Conservation (phyloP, 2,329 filamentous ascomycete genomes). For the Fusarium sp. region DNA sequence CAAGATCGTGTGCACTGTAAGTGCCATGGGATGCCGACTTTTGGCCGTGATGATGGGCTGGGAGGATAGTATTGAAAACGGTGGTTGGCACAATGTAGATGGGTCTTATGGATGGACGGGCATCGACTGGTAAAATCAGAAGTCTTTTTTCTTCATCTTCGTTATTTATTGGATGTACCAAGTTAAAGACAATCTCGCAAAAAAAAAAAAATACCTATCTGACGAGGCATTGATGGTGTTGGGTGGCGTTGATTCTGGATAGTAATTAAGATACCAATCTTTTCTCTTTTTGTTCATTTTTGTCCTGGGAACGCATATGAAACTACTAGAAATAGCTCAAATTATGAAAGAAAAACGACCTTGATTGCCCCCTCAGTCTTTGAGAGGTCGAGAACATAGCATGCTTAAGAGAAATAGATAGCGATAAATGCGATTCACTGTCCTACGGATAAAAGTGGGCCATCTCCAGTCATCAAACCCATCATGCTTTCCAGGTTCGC, state of each 20-base stretch:
- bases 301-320: not conserved
- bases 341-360: not conserved
- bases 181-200: slow-evolving; percentile 7
- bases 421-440: not conserved
- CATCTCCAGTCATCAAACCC: not conserved
- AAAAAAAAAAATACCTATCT: slow-evolving; percentile 22
- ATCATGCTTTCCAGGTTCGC: slow-evolving; percentile 17
- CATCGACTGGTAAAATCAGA: slow-evolving; percentile 54
- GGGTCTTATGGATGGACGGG: slow-evolving; percentile 75
- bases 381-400: too few species aligned
- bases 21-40: slow-evolving; percentile 79
- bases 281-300: slow-evolving; percentile 17
- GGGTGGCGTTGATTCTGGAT: slow-evolving; percentile 36
- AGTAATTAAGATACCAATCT: slow-evolving; percentile 32
- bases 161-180: slow-evolving; percentile 5
- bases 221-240: slow-evolving; percentile 36
- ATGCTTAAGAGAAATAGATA: not conserved
- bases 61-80: slow-evolving; percentile 74
- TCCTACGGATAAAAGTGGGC: slow-evolving; percentile 33
- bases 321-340: not conserved
- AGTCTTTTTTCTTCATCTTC: not conserved
- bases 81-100: slow-evolving; percentile 85
- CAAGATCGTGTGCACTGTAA: slow-evolving; percentile 82
- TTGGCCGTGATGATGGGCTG: slow-evolving; percentile 91
- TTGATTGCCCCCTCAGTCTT: not conserved